Base-by-base conservation (phyloP, 352 stramenopile species). In the Phytophthora rubi region DNA sequence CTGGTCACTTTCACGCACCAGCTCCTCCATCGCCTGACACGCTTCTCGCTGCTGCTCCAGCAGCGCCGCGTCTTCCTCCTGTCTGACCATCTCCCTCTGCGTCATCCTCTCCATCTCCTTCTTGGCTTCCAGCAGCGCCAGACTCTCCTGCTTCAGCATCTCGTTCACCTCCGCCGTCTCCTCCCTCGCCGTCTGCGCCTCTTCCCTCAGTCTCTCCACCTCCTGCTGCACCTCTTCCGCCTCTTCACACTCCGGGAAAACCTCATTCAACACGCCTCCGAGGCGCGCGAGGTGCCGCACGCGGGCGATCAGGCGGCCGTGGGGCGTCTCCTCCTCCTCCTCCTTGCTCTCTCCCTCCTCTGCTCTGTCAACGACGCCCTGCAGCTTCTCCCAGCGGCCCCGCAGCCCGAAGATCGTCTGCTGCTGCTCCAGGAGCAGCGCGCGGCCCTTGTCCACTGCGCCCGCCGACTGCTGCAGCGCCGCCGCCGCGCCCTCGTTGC, bases 381-480 rank as follows among this genome's bases (percentile, higher is more conserved):
- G 49, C 4, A 68, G 49, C 45, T 65, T 67, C 16, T 72, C 69
- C 71, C 72, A 81, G 9, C 65, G 69, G 2, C 73, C 77, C 21
- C 77, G 23, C 15, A 93, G 62, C 23, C 73, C 73, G 13, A 76
- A 77, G 47, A 86, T 76, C 42, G 70, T 79, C 64, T 83, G 77
- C 70, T 91, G 82, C 60, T 86, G 80, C 67, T 87, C 80, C 1
- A 53, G 5, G 4, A 93, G 63, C 42, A 81, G 59, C 23, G 35
- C 59, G 26, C 70, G 56, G 6, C 74, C 84, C 9, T 75, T 54
- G 1, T 74, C 75, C 33, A 92, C 84, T 0, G 76, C 66, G 18
- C 39, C 51, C 8, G 86, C 80, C 18, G 84, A 84, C 57, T 92
- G 83, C 54, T 78, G 68, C 47, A 94, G 80, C 63, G 83, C 77